Evolutionary conservation across 2,329 filamentous ascomycete genomes (phyloP).

Genomic region (Xylaria arbuscula): DNA sequence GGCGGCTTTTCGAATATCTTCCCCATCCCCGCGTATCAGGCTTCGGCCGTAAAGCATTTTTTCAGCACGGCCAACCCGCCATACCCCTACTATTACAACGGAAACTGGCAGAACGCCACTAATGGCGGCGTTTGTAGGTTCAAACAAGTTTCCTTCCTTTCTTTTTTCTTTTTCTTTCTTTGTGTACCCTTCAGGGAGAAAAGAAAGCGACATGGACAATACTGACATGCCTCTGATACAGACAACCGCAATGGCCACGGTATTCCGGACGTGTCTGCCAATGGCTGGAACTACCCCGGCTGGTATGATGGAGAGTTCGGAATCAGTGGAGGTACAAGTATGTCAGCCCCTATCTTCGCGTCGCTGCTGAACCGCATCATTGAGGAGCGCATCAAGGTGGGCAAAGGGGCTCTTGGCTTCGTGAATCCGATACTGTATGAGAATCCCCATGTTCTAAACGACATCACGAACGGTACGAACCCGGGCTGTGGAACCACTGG

Average conservation of each 20-base stretch:
- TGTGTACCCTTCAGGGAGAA: not conserved
- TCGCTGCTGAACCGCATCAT: constrained; percentile 59
- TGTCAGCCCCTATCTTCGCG: constrained; percentile 52
- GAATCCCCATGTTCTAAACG: constrained; percentile 53
- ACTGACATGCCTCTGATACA: not conserved
- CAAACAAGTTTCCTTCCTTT: not conserved
- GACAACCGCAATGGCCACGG: constrained; percentile 19
- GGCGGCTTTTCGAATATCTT: constrained; percentile 41
- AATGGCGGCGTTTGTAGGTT: constrained; percentile 9
- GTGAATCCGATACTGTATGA: constrained; percentile 63
- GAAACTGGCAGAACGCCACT: constrained; percentile 12
- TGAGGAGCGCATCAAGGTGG: constrained; percentile 58
- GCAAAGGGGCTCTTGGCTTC: constrained; percentile 62
- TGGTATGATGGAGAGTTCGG: constrained; percentile 6
- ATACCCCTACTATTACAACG: constrained; percentile 21
- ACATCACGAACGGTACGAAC: constrained; percentile 54
- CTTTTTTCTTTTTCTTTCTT: not conserved
- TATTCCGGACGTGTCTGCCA: constrained; percentile 21
- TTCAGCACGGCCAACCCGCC: constrained; percentile 17
- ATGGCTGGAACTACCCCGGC: constrained; percentile 12
- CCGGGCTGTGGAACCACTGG: constrained; percentile 53
- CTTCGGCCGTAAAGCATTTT: constrained; percentile 7
- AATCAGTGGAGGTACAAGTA: constrained; percentile 58
- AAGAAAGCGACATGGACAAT: not conserved
- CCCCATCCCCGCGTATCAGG: constrained; percentile 44